phyloP scores from a whole-genome alignment of 345 rosid genomes.

The Acer campestre region DNA sequence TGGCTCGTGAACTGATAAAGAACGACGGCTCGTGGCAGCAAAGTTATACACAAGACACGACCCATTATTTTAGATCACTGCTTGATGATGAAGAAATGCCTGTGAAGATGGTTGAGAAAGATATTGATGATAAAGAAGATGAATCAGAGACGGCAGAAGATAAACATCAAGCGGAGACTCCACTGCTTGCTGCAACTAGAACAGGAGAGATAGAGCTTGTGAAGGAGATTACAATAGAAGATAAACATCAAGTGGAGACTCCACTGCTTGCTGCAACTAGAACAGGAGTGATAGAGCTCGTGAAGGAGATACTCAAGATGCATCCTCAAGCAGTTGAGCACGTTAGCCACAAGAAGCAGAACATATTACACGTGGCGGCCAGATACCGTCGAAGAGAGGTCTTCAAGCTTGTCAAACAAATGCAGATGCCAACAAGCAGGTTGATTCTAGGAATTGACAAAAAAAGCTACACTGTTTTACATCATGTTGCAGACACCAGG shows the following conservation, averaged over 20 bases:
- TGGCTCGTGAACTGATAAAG: not conserved
- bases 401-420: not conserved
- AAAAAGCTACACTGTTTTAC: not conserved
- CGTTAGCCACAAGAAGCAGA: not conserved
- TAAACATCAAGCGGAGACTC: too few relatives aligned
- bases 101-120: too few relatives aligned
- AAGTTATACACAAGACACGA: not conserved
- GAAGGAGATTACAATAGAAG: too few relatives aligned
- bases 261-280: not conserved
- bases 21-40: not conserved
- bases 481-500: not conserved
- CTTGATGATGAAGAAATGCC: too few relatives aligned
- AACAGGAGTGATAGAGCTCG: not conserved
- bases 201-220: too few relatives aligned
- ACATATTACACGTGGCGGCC: not conserved
- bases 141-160: too few relatives aligned
- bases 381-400: not conserved
- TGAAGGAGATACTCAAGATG: not conserved
- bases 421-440: not conserved
- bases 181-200: too few relatives aligned
- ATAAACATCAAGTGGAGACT: not conserved
- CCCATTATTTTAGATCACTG: not conserved
- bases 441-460: not conserved
- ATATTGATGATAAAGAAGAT: too few relatives aligned
- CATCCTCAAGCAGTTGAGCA: not conserved